These are phyloP conservation scores for Coemansia sp. DNA, from an alignment of 192 early-diverging fungal genomes.

Conservation along the genomic window DNA sequence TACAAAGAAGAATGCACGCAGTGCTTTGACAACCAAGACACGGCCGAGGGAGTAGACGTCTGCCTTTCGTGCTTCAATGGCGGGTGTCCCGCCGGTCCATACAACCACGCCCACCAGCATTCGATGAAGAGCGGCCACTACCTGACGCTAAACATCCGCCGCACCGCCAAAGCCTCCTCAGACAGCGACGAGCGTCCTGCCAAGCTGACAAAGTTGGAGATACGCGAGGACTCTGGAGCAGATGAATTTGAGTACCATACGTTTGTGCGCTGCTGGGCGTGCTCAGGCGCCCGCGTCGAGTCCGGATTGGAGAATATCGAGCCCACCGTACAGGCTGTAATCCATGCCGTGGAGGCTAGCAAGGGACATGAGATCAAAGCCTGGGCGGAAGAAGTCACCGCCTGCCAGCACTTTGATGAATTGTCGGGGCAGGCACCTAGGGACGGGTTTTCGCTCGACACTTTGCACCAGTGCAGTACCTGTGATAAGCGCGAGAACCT, in stretches of 20 bases:
- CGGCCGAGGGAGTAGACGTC: constrained; percentile 81
- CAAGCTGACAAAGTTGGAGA: constrained; percentile 95
- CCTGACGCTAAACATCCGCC: constrained; percentile 82
- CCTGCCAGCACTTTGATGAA: constrained; percentile 79
- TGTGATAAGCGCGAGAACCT: constrained; percentile 93
- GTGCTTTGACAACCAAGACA: constrained; percentile 86
- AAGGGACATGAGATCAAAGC: constrained; percentile 89
- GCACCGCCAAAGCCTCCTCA: constrained; percentile 52
- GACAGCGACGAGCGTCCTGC: constrained; percentile 33
- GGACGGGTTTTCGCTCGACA: constrained; percentile 25
- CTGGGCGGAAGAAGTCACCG: constrained; percentile 85
- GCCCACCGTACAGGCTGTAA: constrained; percentile 57
- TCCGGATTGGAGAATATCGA: constrained; percentile 39
- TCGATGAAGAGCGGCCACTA: constrained; percentile 73
- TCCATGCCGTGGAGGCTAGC: constrained; percentile 78
- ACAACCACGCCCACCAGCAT: constrained; percentile 79
- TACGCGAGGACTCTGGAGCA: constrained; percentile 70
- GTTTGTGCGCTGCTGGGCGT: constrained; percentile 79
- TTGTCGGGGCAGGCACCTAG: constrained; percentile 65
- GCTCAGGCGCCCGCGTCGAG: constrained; percentile 64
- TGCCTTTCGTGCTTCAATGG: constrained; percentile 96
- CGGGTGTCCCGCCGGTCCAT: constrained; percentile 67
- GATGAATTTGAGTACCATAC: constrained; percentile 79
- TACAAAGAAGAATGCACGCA: constrained; percentile 96
- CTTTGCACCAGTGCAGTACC: constrained; percentile 42